Evolutionary conservation across 2,329 filamentous ascomycete species (phyloP).

Genomic region (Dactylonectria macrodidyma): DNA sequence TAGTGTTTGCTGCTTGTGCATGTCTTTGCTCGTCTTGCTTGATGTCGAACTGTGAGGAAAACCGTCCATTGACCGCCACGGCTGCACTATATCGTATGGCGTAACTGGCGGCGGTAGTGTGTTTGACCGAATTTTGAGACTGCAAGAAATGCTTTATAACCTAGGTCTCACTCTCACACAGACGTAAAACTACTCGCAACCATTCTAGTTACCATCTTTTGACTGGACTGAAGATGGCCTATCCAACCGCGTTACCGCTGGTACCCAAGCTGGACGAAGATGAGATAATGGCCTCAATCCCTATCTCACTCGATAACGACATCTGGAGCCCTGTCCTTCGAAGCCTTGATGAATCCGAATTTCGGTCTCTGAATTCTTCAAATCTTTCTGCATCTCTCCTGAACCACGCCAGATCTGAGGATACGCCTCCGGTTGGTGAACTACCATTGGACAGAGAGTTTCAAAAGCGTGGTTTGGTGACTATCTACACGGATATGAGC

Average conservation of each 20-base stretch:
- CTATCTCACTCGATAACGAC: neutral
- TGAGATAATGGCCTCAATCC: neutral
- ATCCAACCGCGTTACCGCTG: neutral
- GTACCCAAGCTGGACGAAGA: neutral
- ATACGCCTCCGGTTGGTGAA: neutral
- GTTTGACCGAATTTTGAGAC: neutral
- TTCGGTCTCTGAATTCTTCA: neutral
- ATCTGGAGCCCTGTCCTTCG: neutral
- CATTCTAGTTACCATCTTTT: neutral
- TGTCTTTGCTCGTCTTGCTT: neutral
- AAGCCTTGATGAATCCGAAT: neutral
- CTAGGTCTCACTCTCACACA: neutral
- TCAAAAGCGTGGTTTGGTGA: neutral
- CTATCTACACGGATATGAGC: neutral
- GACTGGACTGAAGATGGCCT: neutral
- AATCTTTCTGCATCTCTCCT: neutral
- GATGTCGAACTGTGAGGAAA: neutral
- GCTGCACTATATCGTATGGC: neutral
- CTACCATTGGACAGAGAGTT: neutral
- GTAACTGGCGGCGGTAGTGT: neutral
- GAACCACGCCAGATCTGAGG: neutral
- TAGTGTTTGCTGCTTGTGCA: neutral
- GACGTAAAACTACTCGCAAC: neutral
- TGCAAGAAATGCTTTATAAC: neutral
- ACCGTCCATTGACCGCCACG: neutral